Percentiles rank a stretch among this genome's conserved stretches.
These are phyloP conservation scores for Pythium volutum DNA, from an alignment of 352 stramenopile species.

Conservation along the genomic window DNA sequence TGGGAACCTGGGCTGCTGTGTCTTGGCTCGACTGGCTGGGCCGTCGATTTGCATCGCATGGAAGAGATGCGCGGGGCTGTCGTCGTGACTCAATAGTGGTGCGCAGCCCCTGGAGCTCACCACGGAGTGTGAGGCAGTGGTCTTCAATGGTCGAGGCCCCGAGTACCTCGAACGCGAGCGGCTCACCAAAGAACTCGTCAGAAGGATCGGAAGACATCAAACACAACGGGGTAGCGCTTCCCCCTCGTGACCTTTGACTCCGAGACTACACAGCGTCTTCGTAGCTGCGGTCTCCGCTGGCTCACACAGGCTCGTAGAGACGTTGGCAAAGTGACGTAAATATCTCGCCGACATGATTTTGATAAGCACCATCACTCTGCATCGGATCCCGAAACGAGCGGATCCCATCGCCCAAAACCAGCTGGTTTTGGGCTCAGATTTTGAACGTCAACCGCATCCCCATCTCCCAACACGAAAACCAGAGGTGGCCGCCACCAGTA, in stretches of 20 bases:
- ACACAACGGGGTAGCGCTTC: too few species aligned
- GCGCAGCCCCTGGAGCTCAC: conserved; percentile 6
- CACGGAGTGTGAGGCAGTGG: conserved; percentile 6
- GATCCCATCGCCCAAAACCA: conserved; percentile 2
- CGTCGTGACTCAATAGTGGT: conserved; percentile 1
- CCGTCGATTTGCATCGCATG: background rate
- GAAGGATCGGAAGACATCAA: background rate
- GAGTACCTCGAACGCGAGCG: conserved; percentile 4
- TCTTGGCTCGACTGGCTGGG: background rate
- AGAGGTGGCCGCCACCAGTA: too few species aligned
- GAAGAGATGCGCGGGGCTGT: background rate
- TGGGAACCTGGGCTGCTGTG: background rate
- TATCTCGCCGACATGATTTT: too few species aligned
- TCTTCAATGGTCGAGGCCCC: conserved; percentile 4
- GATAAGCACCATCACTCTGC: background rate
- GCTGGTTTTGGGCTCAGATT: conserved; percentile 9
- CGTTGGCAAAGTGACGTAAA: too few species aligned
- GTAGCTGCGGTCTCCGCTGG: too few species aligned
- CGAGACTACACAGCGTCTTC: background rate
- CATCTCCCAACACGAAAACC: background rate
- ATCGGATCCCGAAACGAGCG: background rate
- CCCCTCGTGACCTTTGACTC: background rate
- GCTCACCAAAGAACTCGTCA: conserved; percentile 4
- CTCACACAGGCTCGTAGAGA: background rate
- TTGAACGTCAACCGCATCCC: background rate